Base-by-base conservation (phyloP, 192 early-diverging fungal species). In the Rhizophagus prolifer region DNA sequence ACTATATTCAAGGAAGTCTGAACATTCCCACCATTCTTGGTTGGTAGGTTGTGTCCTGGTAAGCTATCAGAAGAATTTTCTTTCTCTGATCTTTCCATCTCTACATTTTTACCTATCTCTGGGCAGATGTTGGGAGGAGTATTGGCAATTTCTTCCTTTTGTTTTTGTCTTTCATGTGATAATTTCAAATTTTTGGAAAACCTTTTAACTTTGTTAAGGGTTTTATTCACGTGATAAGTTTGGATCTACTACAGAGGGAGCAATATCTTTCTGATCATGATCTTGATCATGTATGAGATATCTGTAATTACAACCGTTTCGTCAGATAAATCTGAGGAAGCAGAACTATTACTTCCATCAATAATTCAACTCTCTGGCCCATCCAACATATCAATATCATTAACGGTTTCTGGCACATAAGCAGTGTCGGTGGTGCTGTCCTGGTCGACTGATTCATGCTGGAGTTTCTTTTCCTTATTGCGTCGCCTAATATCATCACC, bases 201-300 rank as follows among this genome's bases (percentile, higher is more conserved):
- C 16, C n/a, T 69, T 4, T 14, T n/a, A 21, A 23, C 14, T 54
- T 72, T 54, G 47, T 50, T 72, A 54, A 72, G 70, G 54, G 26
- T 59, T 71, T 38, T 72, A 25, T 72, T 28, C 70, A 58, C 26
- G 70, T 72, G 70, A 54, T 72, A 72, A 47, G 31, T 31, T 31
- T 31, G 2, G 31, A 31, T 31, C 31, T 31, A 31, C 31, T 31
- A 31, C 31, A 31, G 31, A 31, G 0, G 31, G 31, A 31, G 31
- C 31, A 31, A 1, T 31, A 31, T 31, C 31, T 31, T 31, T 31
- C 31, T 31, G 31, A 31, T 31, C 31, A 31, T 31, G 31, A 31
- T 71, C 50, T 58, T 28, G 38, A 41, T 34, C 34, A 5, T 68
- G 16, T 19, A 19, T 21, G 34, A 66, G 14, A 25, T 25, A 60